phyloP scores from a whole-genome alignment of 371 early-diverging fungal genomes.

The Actinomortierella ambigua region DNA sequence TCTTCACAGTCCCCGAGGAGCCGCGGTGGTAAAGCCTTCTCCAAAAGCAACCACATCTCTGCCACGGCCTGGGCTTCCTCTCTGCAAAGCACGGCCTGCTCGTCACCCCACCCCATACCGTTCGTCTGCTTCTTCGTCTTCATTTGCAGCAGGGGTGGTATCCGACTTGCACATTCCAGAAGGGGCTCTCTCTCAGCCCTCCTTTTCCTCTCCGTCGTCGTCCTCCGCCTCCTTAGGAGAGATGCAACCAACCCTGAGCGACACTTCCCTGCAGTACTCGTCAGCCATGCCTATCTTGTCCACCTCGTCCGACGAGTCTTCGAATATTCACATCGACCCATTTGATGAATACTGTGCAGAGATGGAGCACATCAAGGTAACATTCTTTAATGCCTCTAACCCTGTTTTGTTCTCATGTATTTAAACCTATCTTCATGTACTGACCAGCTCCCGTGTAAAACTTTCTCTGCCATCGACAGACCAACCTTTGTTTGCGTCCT shows the following conservation, averaged over 20 bases:
- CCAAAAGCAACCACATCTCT: too few relatives aligned
- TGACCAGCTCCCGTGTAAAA: conserved; percentile 32
- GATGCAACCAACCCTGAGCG: conserved; percentile 20
- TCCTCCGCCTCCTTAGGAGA: too few relatives aligned
- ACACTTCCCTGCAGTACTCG: conserved; percentile 28
- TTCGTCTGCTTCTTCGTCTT: too few relatives aligned
- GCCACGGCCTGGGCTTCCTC: too few relatives aligned
- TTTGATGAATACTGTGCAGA: conserved; percentile 41
- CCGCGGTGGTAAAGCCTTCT: too few relatives aligned
- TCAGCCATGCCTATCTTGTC: conserved; percentile 18
- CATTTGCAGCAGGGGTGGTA: too few relatives aligned
- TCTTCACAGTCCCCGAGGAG: too few relatives aligned
- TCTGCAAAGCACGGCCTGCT: too few relatives aligned
- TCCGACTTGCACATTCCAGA: conserved; percentile 12
- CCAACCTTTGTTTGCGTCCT: conserved; percentile 54
- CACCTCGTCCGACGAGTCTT: conserved; percentile 1
- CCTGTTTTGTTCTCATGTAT: neutral
- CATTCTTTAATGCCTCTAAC: too few relatives aligned
- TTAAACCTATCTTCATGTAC: conserved; percentile 7
- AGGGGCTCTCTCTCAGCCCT: conserved; percentile 1
- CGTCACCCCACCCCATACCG: too few relatives aligned
- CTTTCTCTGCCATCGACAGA: conserved; percentile 28
- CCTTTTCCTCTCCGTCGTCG: too few relatives aligned
- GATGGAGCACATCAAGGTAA: conserved; percentile 53
- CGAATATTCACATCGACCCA: too few relatives aligned